Percentiles rank a stretch among this genome's conserved stretches.
Evolutionary conservation across 75 land plant genomes (phyloP).

Genomic region (Pinus albicaulis): DNA sequence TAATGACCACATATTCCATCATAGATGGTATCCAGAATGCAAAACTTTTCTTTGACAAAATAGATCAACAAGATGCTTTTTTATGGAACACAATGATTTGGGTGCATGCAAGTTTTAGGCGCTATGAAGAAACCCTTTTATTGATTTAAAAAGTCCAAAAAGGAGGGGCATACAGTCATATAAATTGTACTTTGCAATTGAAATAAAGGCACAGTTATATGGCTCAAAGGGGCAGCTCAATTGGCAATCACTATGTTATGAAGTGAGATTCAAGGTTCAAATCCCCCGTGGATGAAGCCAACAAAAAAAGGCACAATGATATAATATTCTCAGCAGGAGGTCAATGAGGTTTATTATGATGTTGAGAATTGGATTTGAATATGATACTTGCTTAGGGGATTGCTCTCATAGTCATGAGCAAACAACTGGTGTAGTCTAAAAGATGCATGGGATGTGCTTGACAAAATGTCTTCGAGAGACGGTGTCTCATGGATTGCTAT

Average conservation of each 20-base stretch:
- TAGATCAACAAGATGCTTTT: background rate
- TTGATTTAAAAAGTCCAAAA: background rate
- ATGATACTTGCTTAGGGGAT: constrained; percentile 46
- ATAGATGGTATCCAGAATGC: constrained; percentile 14
- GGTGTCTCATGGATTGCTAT: constrained; percentile 25
- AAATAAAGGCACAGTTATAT: constrained; percentile 19
- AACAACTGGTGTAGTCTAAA: constrained; percentile 2
- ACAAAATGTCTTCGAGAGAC: constrained; percentile 7
- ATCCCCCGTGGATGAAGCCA: no score
- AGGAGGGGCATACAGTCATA: background rate
- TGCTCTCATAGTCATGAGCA: constrained; percentile 13
- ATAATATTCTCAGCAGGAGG: constrained; percentile 8
- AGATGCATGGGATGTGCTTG: constrained; percentile 10
- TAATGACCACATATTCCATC: constrained; percentile 14
- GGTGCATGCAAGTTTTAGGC: constrained; percentile 5
- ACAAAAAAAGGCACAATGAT: constrained; percentile 21
- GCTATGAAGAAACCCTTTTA: constrained; percentile 5
- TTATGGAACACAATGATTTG: constrained; percentile 12
- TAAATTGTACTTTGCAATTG: constrained; percentile 12
- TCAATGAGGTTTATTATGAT: constrained; percentile 29
- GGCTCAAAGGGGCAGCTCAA: no score
- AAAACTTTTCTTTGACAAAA: constrained; percentile 8
- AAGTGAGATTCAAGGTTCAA: no score
- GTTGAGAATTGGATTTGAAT: constrained; percentile 30
- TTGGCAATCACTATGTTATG: no score